Base-by-base conservation (phyloP, 108 stramenopile genomes). In the Schizochytrium sp. region DNA sequence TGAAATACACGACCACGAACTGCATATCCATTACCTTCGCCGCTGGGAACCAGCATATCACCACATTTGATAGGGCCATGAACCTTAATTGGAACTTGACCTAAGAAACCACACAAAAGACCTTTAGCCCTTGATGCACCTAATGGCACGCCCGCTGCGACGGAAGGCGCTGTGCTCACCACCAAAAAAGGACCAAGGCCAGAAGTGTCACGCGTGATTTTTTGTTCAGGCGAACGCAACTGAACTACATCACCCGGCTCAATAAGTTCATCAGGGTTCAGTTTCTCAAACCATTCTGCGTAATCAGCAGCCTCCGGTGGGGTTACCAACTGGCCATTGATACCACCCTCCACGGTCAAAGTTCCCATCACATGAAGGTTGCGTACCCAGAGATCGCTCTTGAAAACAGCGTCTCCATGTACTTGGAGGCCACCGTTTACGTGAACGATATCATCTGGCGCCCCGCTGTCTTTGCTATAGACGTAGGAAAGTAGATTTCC, bases 111-210 rank as follows among this genome's bases (percentile, higher is more conserved):
- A 50, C 38, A 41, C 4, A 69, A 10, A 8, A 61, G 8, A 4
- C 88, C 88, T 15, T 4, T 10, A 38, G 50, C 50, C 7, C 53
- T n/a, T 7, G 4, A 5, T 45, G 5, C 57, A 28, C 40, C 88
- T 3, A 3, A 4, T 8, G 88, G 88, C 60, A 88, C 88, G 47
- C 88, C 88, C n/a, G 88, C 88, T n/a, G 88, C 88, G 19, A 88
- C 45, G 28, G 88, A 88, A 3, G 88, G 88, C 13, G 44, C 3
- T 7, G 61, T 88, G 46, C 50, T 56, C 13, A 60, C 58, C 42
- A 88, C 44, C 2, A 88, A 7, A 10, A 45, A 47, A n/a, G 88
- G 88, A 5, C 88, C 88, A 0, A 12, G n/a, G 8, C 61, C 61
- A 10, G 46, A 50, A 4, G 88, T 88, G 47, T 61, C 60, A 3